Percentiles rank a stretch among this genome's conserved stretches.
phyloP scores from a whole-genome alignment of 164 flowering plant species.

The Dillenia suffruticosa region DNA sequence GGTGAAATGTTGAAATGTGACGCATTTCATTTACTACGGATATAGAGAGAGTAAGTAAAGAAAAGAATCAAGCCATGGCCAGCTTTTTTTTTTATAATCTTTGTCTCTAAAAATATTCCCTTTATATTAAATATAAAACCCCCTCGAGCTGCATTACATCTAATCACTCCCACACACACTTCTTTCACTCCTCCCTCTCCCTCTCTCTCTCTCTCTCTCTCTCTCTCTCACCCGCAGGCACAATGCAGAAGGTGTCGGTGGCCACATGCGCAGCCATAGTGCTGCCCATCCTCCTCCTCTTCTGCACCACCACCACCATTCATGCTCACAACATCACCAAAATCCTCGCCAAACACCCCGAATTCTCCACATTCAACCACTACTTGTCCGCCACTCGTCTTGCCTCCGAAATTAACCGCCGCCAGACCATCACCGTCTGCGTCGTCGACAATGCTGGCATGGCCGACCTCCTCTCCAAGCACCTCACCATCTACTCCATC shows the following conservation, averaged over 20 bases:
- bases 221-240: conserved; percentile 4
- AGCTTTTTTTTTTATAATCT: too few relatives aligned
- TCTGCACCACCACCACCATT: conserved; percentile 18
- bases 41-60: too few relatives aligned
- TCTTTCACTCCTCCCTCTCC: neutral
- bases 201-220: conserved; percentile 1
- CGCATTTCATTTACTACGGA: too few relatives aligned
- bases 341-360: conserved; percentile 68
- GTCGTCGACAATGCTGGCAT: conserved; percentile 77
- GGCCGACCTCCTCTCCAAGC: conserved; percentile 49
- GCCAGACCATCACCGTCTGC: conserved; percentile 71
- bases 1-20: too few relatives aligned
- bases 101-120: too few relatives aligned
- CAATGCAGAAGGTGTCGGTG: conserved; percentile 12
- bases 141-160: neutral
- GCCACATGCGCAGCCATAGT: conserved; percentile 7
- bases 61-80: too few relatives aligned
- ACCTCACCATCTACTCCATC: conserved; percentile 45
- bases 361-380: conserved; percentile 81
- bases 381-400: conserved; percentile 70
- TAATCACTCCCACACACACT: neutral
- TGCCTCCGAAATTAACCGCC: conserved; percentile 75
- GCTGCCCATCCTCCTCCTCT: conserved; percentile 13
- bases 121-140: neutral
- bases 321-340: conserved; percentile 76